Conservation (phyloP, 2,329 filamentous ascomycete species). For the Zymoseptoria brevis region DNA sequence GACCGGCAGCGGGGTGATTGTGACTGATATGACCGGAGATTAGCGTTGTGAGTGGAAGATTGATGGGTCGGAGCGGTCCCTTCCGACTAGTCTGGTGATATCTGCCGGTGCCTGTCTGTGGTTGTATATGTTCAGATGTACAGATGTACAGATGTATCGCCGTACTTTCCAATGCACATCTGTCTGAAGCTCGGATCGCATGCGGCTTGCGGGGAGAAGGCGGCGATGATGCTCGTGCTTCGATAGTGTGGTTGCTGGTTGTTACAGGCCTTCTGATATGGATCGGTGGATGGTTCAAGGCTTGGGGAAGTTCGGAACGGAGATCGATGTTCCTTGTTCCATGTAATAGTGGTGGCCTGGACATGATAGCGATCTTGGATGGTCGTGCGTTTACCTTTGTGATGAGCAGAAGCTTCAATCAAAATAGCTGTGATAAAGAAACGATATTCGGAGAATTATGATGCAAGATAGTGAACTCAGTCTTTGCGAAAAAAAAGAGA, state of each 20-base stretch:
- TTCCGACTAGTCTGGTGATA: neutral
- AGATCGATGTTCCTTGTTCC: neutral
- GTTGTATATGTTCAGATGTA: neutral
- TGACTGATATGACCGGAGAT: neutral
- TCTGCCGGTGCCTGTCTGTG: neutral
- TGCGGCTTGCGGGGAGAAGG: neutral
- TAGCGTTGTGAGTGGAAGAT: neutral
- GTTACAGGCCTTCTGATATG: neutral
- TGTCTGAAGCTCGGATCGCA: neutral
- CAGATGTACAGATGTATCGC: neutral
- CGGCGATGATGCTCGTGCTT: neutral
- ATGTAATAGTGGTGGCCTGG: neutral
- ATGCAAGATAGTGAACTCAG: neutral
- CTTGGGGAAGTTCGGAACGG: neutral
- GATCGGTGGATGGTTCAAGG: neutral
- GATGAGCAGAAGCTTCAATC: too few species aligned
- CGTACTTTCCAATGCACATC: neutral
- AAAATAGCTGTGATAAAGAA: neutral
- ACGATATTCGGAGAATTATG: neutral
- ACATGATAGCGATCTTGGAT: neutral
- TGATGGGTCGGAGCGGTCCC: neutral
- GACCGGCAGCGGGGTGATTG: neutral
- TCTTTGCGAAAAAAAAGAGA: neutral
- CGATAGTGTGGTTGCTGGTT: neutral
- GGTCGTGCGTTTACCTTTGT: neutral